These are phyloP conservation scores for Chaetomium cochliodes DNA, from an alignment of 495 filamentous ascomycete genomes.

Conservation along the genomic window DNA sequence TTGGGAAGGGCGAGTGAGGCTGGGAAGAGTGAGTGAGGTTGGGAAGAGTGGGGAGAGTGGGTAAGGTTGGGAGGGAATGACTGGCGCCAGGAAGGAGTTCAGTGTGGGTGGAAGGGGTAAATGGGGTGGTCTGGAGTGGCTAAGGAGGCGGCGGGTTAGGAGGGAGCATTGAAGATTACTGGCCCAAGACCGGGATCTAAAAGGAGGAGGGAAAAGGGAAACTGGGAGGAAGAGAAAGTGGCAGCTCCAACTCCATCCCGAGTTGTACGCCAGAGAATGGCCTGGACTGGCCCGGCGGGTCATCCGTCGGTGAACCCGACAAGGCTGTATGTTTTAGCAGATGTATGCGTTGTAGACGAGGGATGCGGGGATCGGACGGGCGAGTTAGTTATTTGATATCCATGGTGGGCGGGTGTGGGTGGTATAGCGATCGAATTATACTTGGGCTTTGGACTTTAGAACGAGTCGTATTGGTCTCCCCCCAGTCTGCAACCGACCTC, in stretches of 20 bases:
- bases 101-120: too few species aligned
- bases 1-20: slow-evolving; percentile 3
- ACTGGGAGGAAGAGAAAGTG: too few species aligned
- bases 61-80: not conserved
- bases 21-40: not conserved
- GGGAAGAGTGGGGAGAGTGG: not conserved
- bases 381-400: slow-evolving; percentile 4
- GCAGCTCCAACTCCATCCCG: too few species aligned
- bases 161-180: too few species aligned
- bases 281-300: not conserved
- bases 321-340: not conserved
- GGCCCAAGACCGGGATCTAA: too few species aligned
- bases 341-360: not conserved
- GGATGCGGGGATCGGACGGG: not conserved
- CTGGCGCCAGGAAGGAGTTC: too few species aligned
- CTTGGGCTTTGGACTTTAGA: not conserved
- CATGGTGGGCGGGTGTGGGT: not conserved
- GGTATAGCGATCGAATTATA: slow-evolving; percentile 1
- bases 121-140: too few species aligned
- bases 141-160: too few species aligned
- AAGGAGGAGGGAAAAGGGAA: too few species aligned
- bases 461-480: not conserved
- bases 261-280: not conserved
- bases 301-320: not conserved
- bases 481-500: too few species aligned